phyloP scores from a whole-genome alignment of 176 grass and related monocot species.

The Pontederia crassipes region DNA sequence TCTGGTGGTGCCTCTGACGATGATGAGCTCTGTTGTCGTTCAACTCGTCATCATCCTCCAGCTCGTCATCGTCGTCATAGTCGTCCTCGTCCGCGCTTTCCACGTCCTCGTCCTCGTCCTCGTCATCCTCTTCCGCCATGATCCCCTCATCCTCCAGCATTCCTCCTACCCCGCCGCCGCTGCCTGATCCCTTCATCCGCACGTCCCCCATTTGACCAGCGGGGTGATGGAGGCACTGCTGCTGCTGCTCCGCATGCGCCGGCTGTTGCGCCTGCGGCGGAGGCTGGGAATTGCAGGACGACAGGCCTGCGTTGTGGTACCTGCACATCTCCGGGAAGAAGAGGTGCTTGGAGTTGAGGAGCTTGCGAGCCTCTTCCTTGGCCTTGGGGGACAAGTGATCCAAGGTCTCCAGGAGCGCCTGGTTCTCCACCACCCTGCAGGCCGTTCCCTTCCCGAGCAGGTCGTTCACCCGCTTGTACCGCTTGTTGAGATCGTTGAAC shows the following conservation, averaged over 20 bases:
- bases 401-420: slow-evolving; percentile 57
- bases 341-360: slow-evolving; percentile 92
- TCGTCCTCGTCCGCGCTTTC: slow-evolving; percentile 7
- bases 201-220: background rate
- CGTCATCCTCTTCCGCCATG: slow-evolving; percentile 32
- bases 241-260: slow-evolving; percentile 5
- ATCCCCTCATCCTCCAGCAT: slow-evolving; percentile 7
- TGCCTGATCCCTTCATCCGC: background rate
- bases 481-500: slow-evolving; percentile 98
- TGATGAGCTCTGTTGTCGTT: slow-evolving; percentile 3
- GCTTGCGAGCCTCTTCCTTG: slow-evolving; percentile 85
- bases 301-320: slow-evolving; percentile 53
- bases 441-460: slow-evolving; percentile 75
- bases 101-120: slow-evolving; percentile 26
- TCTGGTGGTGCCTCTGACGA: background rate
- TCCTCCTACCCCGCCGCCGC: background rate
- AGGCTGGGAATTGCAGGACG: background rate
- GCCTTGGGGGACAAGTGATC: slow-evolving; percentile 40
- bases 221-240: slow-evolving; percentile 22
- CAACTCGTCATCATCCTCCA: slow-evolving; percentile 18
- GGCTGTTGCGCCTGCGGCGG: background rate
- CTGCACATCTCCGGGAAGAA: slow-evolving; percentile 95
- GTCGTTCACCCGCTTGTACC: slow-evolving; percentile 84
- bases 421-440: slow-evolving; percentile 78
- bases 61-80: slow-evolving; percentile 1